Conservation (phyloP, 169 alveolate genomes). For the Plasmodium vinckei region DNA sequence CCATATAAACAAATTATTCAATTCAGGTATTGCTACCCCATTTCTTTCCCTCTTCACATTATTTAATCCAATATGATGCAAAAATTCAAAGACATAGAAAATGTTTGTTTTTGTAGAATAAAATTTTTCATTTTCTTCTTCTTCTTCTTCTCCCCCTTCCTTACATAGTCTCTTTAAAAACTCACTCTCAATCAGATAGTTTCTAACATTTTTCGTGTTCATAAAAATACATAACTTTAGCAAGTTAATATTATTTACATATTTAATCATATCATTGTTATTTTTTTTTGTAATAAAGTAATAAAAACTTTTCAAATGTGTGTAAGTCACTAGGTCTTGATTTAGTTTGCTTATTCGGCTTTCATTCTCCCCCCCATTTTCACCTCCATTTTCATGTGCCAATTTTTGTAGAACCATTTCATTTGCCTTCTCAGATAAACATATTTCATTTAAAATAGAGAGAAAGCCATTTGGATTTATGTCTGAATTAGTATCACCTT, state of each 20-base stretch:
- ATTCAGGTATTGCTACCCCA: too few relatives aligned
- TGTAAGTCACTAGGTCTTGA: not conserved
- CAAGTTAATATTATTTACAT: slow-evolving; percentile 17
- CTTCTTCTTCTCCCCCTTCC: not conserved
- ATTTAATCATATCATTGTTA: slow-evolving; percentile 3
- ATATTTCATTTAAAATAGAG: too few relatives aligned
- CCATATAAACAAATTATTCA: not conserved
- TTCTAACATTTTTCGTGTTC: slow-evolving; percentile 38
- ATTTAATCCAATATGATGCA: slow-evolving; percentile 53
- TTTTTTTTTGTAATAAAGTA: slow-evolving; percentile 2
- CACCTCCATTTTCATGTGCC: not conserved
- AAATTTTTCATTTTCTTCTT: too few relatives aligned
- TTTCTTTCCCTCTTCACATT: not conserved
- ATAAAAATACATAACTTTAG: slow-evolving; percentile 36
- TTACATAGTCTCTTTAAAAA: slow-evolving; percentile 20
- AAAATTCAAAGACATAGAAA: slow-evolving; percentile 28
- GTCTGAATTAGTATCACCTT: too few relatives aligned
- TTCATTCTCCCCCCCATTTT: not conserved
- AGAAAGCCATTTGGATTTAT: too few relatives aligned
- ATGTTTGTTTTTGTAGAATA: slow-evolving; percentile 1
- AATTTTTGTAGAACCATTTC: not conserved
- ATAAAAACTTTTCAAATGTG: slow-evolving; percentile 25
- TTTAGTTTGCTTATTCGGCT: not conserved
- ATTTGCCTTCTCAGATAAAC: not conserved
- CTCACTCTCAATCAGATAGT: slow-evolving; percentile 21